Conservation (phyloP, 2,329 filamentous ascomycete genomes). For the Penicillium sp. region DNA sequence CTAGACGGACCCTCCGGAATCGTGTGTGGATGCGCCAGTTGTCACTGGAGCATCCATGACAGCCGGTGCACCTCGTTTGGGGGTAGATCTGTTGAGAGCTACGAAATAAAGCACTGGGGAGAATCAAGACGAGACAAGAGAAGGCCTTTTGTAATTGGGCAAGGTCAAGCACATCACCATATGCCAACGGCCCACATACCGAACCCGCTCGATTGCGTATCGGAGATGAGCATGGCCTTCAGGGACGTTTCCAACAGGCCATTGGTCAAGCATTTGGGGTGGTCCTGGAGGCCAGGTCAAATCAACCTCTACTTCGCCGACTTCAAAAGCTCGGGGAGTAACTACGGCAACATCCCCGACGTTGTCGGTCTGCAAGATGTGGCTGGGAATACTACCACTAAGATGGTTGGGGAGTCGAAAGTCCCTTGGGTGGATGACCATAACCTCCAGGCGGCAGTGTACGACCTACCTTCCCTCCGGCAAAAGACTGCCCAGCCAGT, state of each 20-base stretch:
- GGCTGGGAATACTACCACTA: not conserved
- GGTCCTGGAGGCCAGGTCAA: not conserved
- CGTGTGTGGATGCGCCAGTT: too few relatives aligned
- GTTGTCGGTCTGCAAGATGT: not conserved
- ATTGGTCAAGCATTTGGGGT: not conserved
- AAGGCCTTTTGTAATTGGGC: not conserved
- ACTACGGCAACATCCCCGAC: not conserved
- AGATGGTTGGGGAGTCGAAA: not conserved
- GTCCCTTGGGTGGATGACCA: not conserved
- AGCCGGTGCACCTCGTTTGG: too few relatives aligned
- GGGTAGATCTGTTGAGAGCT: too few relatives aligned
- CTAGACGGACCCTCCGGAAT: too few relatives aligned
- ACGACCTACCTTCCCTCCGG: not conserved
- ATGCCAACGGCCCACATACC: not conserved
- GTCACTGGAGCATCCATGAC: too few relatives aligned
- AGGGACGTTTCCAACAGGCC: not conserved
- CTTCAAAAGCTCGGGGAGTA: not conserved
- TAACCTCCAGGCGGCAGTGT: not conserved
- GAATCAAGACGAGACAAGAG: too few relatives aligned
- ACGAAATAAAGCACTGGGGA: too few relatives aligned
- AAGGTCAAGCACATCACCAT: not conserved
- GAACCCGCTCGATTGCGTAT: not conserved
- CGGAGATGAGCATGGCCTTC: not conserved
- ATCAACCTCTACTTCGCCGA: not conserved
- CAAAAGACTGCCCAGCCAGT: not conserved